Conservation (phyloP, 2,329 filamentous ascomycete genomes). For the Microcyclospora tardicrescens region DNA sequence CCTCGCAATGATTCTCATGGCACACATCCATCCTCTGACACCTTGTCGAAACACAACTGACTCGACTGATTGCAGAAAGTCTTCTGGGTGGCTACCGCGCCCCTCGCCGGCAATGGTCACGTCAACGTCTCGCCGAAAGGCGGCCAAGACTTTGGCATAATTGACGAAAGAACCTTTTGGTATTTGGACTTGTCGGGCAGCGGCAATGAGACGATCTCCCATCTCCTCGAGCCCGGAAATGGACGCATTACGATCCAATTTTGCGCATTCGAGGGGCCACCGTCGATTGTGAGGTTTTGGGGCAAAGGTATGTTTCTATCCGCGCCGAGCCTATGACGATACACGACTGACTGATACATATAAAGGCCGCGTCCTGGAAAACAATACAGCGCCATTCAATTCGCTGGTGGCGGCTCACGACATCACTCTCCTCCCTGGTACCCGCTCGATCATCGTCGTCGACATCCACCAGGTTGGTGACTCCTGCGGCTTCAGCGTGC, state of each 20-base stretch:
- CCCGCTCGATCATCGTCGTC: conserved; percentile 28
- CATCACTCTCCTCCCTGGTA: conserved; percentile 25
- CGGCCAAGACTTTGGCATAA: conserved; percentile 30
- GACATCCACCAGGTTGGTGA: conserved; percentile 32
- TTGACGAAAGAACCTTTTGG: conserved; percentile 29
- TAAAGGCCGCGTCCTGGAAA: conserved; percentile 23
- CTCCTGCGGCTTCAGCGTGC: conserved; percentile 32
- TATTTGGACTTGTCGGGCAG: conserved; percentile 32
- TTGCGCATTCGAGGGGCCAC: conserved; percentile 30
- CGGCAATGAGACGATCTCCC: conserved; percentile 32
- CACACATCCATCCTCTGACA: no score
- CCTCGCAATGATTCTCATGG: no score
- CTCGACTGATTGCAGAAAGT: conserved; percentile 31
- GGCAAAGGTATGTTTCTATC: conserved; percentile 27
- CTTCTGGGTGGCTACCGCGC: conserved; percentile 32
- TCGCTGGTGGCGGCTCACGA: conserved; percentile 23
- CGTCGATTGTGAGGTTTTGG: conserved; percentile 32
- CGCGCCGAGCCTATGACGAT: no score
- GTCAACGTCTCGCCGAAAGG: conserved; percentile 37
- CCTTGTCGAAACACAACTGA: no score
- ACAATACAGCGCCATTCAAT: conserved; percentile 22
- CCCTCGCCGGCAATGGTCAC: conserved; percentile 28
- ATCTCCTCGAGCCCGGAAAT: conserved; percentile 30
- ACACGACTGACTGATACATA: neutral
- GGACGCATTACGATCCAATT: conserved; percentile 31